Percentiles rank a stretch among this genome's conserved stretches.
phyloP scores from a whole-genome alignment of 768 basidiomycete species.

The Trametes elegans region DNA sequence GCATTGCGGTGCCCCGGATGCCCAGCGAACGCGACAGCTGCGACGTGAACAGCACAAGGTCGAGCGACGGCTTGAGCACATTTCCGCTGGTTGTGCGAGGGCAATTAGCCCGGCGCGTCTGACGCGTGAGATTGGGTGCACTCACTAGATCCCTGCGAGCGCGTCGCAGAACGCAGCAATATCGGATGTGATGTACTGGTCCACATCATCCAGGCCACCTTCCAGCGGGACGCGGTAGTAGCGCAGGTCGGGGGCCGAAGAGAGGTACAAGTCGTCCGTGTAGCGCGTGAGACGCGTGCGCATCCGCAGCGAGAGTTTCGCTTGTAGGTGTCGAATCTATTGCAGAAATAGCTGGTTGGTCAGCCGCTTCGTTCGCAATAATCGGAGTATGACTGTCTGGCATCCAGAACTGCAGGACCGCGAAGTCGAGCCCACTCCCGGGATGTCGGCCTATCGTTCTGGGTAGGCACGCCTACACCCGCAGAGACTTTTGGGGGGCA shows the following conservation, averaged over 20 bases:
- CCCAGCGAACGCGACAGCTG: constrained; percentile 89
- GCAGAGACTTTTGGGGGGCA: no score
- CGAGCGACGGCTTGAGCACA: constrained; percentile 87
- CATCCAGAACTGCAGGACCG: no score
- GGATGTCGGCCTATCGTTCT: no score
- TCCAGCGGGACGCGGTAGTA: constrained; percentile 53
- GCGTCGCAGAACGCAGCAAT: constrained; percentile 87
- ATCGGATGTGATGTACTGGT: constrained; percentile 93
- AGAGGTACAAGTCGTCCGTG: constrained; percentile 89
- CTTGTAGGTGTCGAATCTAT: constrained; percentile 86
- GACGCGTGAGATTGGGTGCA: constrained; percentile 15
- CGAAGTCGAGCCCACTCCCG: no score
- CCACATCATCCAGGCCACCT: constrained; percentile 60
- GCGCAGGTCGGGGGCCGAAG: constrained; percentile 63
- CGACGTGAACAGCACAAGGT: constrained; percentile 87
- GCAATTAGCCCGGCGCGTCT: neutral
- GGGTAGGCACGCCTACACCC: no score
- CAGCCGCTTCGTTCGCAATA: no score
- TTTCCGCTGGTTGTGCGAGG: constrained; percentile 62
- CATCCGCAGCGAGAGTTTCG: constrained; percentile 77
- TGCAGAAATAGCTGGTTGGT: neutral
- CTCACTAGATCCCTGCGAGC: constrained; percentile 84
- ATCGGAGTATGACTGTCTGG: no score
- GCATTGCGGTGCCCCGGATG: constrained; percentile 72
- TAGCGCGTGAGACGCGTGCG: constrained; percentile 88